Evolutionary conservation across 352 stramenopile species (phyloP).

Genomic region (Phytophthora hybrid): DNA sequence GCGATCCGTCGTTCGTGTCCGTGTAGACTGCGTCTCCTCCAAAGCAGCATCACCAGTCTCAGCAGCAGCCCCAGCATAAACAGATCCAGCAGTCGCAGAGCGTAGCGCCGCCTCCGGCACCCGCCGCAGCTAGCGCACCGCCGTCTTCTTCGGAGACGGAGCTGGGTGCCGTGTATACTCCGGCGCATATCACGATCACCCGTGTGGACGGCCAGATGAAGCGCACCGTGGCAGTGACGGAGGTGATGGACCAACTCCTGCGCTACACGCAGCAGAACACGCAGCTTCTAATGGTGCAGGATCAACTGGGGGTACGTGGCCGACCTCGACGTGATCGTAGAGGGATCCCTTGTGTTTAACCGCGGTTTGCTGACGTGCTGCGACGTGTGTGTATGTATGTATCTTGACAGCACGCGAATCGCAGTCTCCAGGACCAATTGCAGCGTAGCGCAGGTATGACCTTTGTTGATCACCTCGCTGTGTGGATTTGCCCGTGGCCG

Average conservation of each 20-base stretch:
- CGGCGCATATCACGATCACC: constrained; percentile 78
- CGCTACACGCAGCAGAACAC: constrained; percentile 74
- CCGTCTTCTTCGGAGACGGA: constrained; percentile 45
- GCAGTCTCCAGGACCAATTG: constrained; percentile 71
- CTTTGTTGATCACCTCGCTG: constrained; percentile 19
- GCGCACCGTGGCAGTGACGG: constrained; percentile 73
- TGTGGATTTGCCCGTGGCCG: constrained; percentile 23
- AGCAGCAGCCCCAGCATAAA: constrained; percentile 5
- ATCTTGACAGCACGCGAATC: constrained; percentile 65
- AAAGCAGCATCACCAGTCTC: constrained; percentile 14
- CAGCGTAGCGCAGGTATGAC: constrained; percentile 65
- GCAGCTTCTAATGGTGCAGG: constrained; percentile 64
- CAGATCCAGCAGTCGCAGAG: constrained; percentile 22
- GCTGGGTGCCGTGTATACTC: constrained; percentile 69
- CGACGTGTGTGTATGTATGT: constrained; percentile 11
- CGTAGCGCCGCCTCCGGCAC: constrained; percentile 1
- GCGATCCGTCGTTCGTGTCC: constrained; percentile 2
- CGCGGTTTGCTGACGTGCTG: constrained; percentile 5
- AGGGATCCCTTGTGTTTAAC: constrained; percentile 3
- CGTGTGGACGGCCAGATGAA: constrained; percentile 78
- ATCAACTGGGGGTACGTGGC: constrained; percentile 71
- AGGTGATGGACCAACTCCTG: constrained; percentile 86
- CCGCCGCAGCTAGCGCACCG: constrained; percentile 9
- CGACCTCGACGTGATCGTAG: not conserved
- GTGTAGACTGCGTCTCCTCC: constrained; percentile 22